Conservation (phyloP, 1,284 basidiomycete species). For the Melampsora larici-populina region DNA sequence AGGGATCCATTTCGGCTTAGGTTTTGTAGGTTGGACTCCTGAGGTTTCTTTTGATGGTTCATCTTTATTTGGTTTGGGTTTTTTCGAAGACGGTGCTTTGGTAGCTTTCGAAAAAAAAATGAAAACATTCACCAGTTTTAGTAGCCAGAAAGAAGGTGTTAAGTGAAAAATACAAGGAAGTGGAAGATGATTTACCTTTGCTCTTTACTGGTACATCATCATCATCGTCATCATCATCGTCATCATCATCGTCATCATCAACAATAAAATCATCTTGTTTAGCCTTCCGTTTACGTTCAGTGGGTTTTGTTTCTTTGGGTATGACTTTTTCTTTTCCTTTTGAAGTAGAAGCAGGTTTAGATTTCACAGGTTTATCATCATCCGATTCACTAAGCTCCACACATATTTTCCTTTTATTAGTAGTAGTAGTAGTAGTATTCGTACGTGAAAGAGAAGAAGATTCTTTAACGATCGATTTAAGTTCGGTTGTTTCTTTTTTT, state of each 20-base stretch:
- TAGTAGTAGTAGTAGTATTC: background rate
- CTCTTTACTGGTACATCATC: background rate
- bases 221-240: background rate
- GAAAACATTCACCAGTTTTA: background rate
- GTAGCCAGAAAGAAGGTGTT: background rate
- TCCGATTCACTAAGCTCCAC: background rate
- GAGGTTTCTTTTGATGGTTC: background rate
- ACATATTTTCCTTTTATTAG: background rate
- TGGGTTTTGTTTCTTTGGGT: background rate
- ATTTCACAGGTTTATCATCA: background rate
- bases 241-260: background rate
- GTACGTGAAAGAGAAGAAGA: background rate
- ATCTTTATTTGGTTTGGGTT: constrained; percentile 4
- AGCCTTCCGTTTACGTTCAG: constrained; percentile 1
- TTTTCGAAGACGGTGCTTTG: constrained; percentile 16
- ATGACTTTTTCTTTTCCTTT: background rate
- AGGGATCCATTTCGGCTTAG: constrained; percentile 54
- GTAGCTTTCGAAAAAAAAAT: background rate
- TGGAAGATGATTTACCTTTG: background rate
- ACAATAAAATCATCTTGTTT: background rate
- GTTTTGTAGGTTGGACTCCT: background rate
- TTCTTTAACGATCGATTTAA: background rate
- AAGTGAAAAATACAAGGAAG: background rate
- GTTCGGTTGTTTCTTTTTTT: background rate
- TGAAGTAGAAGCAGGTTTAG: background rate